Evolutionary conservation across 306 rosid genomes (phyloP), one percentile per base, ranked within the genome.

Genomic region (Sicyos baderoa): DNA sequence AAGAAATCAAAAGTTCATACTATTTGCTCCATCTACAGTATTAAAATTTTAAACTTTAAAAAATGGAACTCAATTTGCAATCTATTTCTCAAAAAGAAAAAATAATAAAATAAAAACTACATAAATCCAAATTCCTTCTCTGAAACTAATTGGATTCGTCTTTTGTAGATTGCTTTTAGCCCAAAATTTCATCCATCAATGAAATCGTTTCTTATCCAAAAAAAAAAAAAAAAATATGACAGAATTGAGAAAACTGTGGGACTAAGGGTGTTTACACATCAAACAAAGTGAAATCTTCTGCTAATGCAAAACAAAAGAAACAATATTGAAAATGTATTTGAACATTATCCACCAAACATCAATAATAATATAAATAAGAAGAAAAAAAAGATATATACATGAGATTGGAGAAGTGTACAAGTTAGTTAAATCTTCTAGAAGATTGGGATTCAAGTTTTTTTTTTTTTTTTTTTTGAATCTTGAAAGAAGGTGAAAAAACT

Each of bases 281-380:
- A 59, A 59, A 59, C 45, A 58, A 58, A 58, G 45, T 29, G 66
- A 29, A 59, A 15, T 59, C 22, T 59, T 17, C 66, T 59, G 66
- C 66, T 59, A 59, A 59, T 29, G 19, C 45, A 13, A 55, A 25
- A 56, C 62, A 32, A 56, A 27, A 59, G 11, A 29, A 5, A 23
- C 62, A 56, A 35, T 9, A 19, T 54, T 54, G 14, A 54, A 54
- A 7, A 54, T 35, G 62, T 4, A 55, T 21, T 25, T 55, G 16
- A 55, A 55, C 4, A 56, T 4, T 12, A 9, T 13, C 32, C 6
- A 18, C 53, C 32, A 1, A 63, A 42, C 51, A 59, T 59, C 45
- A 42, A 62, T 49, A 40, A 62, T 11, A 57, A 57, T 32, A 62
- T 62, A 62, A 62, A 62, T 62, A 64, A 42, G 53, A 5, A 44